phyloP scores from a whole-genome alignment of 2,329 filamentous ascomycete species.

The Camillea tinctor region DNA sequence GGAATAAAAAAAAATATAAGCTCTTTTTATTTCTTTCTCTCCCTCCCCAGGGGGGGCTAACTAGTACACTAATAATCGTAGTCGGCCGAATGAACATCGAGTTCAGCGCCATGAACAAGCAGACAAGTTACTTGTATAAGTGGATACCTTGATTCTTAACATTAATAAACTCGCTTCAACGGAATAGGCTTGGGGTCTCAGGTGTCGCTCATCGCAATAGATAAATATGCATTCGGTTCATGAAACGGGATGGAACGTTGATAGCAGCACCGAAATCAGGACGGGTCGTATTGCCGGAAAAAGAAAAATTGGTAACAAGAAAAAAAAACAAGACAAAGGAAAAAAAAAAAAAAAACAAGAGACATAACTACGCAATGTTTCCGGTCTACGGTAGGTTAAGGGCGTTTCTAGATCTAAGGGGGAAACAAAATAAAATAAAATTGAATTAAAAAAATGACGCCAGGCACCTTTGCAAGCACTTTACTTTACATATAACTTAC shows the following conservation, averaged over 20 bases:
- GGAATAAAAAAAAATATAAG: slow-evolving; percentile 1
- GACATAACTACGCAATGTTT: background rate
- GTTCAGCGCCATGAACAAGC: slow-evolving; percentile 13
- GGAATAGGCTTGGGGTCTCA: slow-evolving; percentile 6
- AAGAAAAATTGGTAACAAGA: background rate
- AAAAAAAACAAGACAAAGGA: background rate
- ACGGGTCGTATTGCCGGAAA: background rate
- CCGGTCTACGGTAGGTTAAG: background rate
- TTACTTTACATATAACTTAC: too few relatives aligned
- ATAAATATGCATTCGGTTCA: slow-evolving; percentile 12
- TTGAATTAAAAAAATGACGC: too few relatives aligned
- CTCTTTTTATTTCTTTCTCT: too few relatives aligned
- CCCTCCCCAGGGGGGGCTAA: slow-evolving; percentile 8
- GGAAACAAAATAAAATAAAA: too few relatives aligned
- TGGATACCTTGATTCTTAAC: slow-evolving; percentile 4
- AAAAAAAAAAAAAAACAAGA: background rate
- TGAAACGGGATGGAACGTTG: slow-evolving; percentile 12
- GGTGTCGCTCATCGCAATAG: slow-evolving; percentile 21
- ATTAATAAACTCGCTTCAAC: slow-evolving; percentile 1
- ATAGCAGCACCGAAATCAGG: slow-evolving; percentile 3
- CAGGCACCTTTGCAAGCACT: too few relatives aligned
- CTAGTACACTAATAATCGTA: background rate
- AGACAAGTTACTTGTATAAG: slow-evolving; percentile 6
- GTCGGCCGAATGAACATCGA: slow-evolving; percentile 12
- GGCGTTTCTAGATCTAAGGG: too few relatives aligned